Conservation (phyloP, 2,329 filamentous ascomycete species). For the Dothideomycetes sp. region DNA sequence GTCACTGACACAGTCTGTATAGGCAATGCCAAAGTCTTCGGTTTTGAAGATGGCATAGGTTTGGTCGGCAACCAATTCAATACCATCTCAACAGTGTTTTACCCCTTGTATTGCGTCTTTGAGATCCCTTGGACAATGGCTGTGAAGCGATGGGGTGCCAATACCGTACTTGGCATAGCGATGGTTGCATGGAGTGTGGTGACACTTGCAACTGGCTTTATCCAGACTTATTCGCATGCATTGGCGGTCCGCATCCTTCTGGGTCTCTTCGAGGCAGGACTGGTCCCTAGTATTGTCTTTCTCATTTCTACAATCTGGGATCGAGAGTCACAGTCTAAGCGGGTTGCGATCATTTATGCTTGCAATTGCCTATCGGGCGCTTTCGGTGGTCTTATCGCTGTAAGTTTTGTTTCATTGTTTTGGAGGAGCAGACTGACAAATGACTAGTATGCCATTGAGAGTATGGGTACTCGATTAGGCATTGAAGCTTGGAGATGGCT, state of each 20-base stretch:
- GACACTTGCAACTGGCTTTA: slow-evolving; percentile 26
- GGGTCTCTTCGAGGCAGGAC: slow-evolving; percentile 22
- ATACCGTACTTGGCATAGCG: slow-evolving; percentile 18
- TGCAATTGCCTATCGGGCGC: slow-evolving; percentile 20
- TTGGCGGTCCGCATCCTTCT: slow-evolving; percentile 24
- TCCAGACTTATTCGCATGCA: slow-evolving; percentile 23
- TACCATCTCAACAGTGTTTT: slow-evolving; percentile 17
- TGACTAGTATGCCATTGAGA: slow-evolving; percentile 20
- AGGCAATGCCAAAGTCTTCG: slow-evolving; percentile 18
- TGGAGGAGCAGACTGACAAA: not conserved
- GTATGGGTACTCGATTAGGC: slow-evolving; percentile 21
- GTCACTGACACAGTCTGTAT: not conserved
- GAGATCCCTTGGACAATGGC: slow-evolving; percentile 19
- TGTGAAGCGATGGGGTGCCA: slow-evolving; percentile 20
- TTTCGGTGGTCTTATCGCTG: slow-evolving; percentile 22
- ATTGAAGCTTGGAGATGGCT: slow-evolving; percentile 20
- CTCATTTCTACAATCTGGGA: slow-evolving; percentile 25
- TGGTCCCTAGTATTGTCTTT: slow-evolving; percentile 23
- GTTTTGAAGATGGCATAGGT: slow-evolving; percentile 17
- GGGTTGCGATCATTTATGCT: slow-evolving; percentile 22
- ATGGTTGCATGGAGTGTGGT: slow-evolving; percentile 21
- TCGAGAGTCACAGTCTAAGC: slow-evolving; percentile 20
- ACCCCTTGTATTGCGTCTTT: slow-evolving; percentile 18
- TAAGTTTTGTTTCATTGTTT: not conserved
- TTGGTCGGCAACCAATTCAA: slow-evolving; percentile 18